These are phyloP conservation scores for Annulohypoxylon nitens DNA, from an alignment of 495 filamentous ascomycete species.

Conservation along the genomic window DNA sequence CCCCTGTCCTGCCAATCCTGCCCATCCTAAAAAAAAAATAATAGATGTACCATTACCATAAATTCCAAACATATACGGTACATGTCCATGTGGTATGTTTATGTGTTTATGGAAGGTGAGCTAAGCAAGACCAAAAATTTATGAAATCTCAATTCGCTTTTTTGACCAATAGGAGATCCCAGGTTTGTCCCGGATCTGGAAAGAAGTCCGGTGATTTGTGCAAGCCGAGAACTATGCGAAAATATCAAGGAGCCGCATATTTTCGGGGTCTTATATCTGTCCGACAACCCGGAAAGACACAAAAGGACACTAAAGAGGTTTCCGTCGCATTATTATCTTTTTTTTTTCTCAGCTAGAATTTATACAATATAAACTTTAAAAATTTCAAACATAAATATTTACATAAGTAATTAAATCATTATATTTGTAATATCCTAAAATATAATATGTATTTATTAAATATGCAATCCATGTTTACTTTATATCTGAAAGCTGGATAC, in stretches of 20 bases:
- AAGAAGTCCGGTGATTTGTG: constrained; percentile 12
- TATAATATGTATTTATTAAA: neutral
- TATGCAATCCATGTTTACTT: neutral
- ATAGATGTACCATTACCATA: too few species aligned
- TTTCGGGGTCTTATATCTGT: constrained; percentile 37
- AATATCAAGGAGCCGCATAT: constrained; percentile 18
- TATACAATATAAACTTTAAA: too few species aligned
- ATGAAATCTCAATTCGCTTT: neutral
- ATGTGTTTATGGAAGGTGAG: constrained; percentile 1
- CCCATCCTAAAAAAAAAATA: too few species aligned
- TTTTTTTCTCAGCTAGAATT: too few species aligned
- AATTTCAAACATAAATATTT: neutral
- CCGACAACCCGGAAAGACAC: constrained; percentile 33
- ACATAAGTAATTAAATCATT: neutral
- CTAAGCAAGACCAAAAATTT: neutral
- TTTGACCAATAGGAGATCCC: neutral
- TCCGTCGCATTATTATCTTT: neutral
- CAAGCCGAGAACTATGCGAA: constrained; percentile 4
- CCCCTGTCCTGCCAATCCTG: too few species aligned
- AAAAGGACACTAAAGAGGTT: neutral
- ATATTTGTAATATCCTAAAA: neutral
- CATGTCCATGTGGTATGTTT: neutral
- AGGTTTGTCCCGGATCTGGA: constrained; percentile 3
- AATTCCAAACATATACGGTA: too few species aligned
- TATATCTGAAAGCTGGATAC: neutral